These are phyloP conservation scores for Mucor piriformis DNA, from an alignment of 371 early-diverging fungal species.

Conservation along the genomic window DNA sequence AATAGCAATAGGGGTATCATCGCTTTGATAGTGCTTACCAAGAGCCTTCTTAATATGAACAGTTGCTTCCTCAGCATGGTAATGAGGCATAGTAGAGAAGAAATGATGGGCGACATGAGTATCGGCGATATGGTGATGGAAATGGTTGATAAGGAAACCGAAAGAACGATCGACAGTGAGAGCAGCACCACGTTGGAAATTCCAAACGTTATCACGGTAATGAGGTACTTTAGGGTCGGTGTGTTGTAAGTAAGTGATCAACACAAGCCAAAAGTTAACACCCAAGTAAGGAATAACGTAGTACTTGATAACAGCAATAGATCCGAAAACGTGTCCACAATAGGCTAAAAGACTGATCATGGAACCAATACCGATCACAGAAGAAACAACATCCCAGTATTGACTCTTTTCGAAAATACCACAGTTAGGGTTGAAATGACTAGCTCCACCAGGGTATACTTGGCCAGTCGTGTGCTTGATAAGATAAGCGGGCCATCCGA, in stretches of 20 bases:
- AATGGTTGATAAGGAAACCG: conserved; percentile 77
- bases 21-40: conserved; percentile 74
- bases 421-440: conserved; percentile 79
- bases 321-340: conserved; percentile 54
- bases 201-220: conserved; percentile 77
- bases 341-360: conserved; percentile 57
- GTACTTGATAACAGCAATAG: conserved; percentile 67
- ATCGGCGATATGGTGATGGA: conserved; percentile 80
- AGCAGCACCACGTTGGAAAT: conserved; percentile 83
- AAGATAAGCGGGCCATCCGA: conserved; percentile 88
- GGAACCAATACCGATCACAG: conserved; percentile 68
- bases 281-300: conserved; percentile 84
- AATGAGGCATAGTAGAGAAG: conserved; percentile 92
- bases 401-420: conserved; percentile 76
- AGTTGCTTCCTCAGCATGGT: conserved; percentile 87
- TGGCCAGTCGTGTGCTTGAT: conserved; percentile 76
- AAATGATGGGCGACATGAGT: conserved; percentile 89
- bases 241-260: conserved; percentile 90
- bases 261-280: conserved; percentile 85
- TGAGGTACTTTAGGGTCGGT: conserved; percentile 81
- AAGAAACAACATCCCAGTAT: conserved; percentile 62
- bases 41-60: conserved; percentile 69
- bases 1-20: conserved; percentile 64
- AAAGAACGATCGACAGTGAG: conserved; percentile 83
- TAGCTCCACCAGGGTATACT: conserved; percentile 69